These are phyloP conservation scores for Ophiocytium majus DNA, from an alignment of 352 stramenopile genomes.

Conservation along the genomic window DNA sequence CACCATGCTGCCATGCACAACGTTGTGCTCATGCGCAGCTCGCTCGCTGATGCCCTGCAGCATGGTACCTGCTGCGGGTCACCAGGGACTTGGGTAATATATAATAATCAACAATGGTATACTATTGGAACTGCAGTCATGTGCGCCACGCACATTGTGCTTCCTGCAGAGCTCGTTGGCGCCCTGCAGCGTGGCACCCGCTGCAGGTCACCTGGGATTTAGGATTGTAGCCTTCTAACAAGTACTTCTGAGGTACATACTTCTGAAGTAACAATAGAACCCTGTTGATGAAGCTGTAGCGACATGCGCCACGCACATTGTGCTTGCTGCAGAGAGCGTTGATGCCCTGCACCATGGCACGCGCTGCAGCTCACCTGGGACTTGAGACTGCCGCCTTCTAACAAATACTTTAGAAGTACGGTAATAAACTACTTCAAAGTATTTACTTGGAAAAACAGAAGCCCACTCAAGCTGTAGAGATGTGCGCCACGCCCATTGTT, in stretches of 20 bases:
- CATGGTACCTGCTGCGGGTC: too few species aligned
- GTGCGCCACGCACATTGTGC: neutral
- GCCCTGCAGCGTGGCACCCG: neutral
- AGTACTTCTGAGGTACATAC: too few species aligned
- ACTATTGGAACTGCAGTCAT: neutral
- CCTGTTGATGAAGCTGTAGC: neutral
- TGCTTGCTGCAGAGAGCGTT: conserved; percentile 17
- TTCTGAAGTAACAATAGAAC: neutral
- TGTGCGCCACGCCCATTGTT: neutral
- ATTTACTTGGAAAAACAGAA: neutral
- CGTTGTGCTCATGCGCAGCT: too few species aligned
- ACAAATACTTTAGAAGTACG: too few species aligned
- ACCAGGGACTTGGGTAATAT: too few species aligned
- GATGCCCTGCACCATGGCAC: neutral
- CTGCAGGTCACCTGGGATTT: too few species aligned
- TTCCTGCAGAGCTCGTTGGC: conserved; percentile 10
- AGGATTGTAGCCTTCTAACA: too few species aligned
- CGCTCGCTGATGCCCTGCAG: neutral
- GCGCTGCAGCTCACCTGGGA: too few species aligned
- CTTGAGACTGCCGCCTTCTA: too few species aligned
- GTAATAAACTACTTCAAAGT: too few species aligned
- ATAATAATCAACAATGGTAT: neutral
- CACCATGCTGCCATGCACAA: too few species aligned
- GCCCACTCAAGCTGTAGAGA: neutral
- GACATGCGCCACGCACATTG: neutral